These are phyloP conservation scores for Magnusiomyces sp. DNA, from an alignment of 1,139 yeast species.

Conservation along the genomic window DNA sequence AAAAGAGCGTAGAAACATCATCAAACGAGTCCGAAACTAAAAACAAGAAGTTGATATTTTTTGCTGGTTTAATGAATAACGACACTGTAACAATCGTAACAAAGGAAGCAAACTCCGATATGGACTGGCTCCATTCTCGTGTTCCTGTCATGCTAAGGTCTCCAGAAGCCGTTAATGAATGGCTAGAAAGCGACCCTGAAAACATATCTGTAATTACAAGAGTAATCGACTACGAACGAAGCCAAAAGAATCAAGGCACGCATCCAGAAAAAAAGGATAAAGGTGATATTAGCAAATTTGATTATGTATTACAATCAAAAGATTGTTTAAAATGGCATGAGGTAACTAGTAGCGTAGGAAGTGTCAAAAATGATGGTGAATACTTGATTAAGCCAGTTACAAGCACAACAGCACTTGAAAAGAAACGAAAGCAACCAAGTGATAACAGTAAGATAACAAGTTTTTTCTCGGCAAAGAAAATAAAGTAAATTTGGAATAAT, in stretches of 20 bases:
- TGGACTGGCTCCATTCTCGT: slow-evolving; percentile 65
- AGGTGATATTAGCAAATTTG: too few species aligned
- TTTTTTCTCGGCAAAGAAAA: background rate
- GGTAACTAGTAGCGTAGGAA: too few species aligned
- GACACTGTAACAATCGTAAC: slow-evolving; percentile 67
- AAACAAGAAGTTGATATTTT: slow-evolving; percentile 38
- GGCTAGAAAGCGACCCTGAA: slow-evolving; percentile 46
- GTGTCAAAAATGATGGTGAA: slow-evolving; percentile 30
- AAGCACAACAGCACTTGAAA: slow-evolving; percentile 13
- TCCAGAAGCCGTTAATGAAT: slow-evolving; percentile 38
- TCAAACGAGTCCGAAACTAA: background rate
- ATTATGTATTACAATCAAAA: too few species aligned
- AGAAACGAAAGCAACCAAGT: background rate
- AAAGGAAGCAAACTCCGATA: slow-evolving; percentile 49
- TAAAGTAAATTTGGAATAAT: background rate
- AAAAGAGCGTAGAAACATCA: background rate
- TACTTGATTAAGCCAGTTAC: slow-evolving; percentile 28
- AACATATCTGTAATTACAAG: slow-evolving; percentile 17
- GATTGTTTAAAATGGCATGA: too few species aligned
- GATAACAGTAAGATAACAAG: background rate
- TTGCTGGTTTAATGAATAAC: slow-evolving; percentile 63
- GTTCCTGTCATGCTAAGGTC: slow-evolving; percentile 47
- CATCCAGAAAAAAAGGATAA: background rate
- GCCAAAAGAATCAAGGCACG: background rate
- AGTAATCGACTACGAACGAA: background rate